Conservation (phyloP, 768 basidiomycete species). For the Boletellus sp. region DNA sequence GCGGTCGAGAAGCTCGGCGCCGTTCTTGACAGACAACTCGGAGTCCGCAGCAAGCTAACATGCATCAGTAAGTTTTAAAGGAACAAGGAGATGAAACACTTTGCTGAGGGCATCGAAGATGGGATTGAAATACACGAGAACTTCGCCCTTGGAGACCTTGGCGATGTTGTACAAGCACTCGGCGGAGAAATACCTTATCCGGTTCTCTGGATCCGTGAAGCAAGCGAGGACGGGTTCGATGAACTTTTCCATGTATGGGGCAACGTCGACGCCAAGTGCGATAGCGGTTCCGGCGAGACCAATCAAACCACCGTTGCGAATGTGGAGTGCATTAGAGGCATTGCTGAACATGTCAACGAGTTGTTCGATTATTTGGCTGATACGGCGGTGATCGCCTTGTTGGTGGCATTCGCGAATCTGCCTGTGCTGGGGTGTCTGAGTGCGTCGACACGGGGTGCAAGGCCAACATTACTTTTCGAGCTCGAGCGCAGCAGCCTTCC, state of each 20-base stretch:
- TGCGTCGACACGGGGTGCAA: not conserved
- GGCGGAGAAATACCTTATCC: conserved; percentile 95
- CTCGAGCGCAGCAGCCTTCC: conserved; percentile 92
- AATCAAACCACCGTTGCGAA: conserved; percentile 92
- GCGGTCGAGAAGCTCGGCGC: conserved; percentile 93
- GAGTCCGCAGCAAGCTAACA: conserved; percentile 90
- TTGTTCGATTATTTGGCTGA: conserved; percentile 87
- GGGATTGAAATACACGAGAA: conserved; percentile 95
- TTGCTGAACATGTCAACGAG: conserved; percentile 92
- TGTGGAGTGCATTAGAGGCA: conserved; percentile 75
- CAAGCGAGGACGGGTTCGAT: conserved; percentile 84
- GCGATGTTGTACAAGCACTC: conserved; percentile 98
- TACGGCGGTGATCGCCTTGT: conserved; percentile 76
- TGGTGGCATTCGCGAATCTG: conserved; percentile 85
- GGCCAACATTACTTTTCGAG: conserved; percentile 74
- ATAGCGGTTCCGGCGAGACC: conserved; percentile 97
- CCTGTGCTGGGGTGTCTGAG: conserved; percentile 37
- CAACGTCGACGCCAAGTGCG: conserved; percentile 88
- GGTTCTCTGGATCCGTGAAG: conserved; percentile 91
- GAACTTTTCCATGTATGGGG: conserved; percentile 93
- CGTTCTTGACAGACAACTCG: conserved; percentile 95
- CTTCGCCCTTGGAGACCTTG: conserved; percentile 95
- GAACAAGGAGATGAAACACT: conserved; percentile 42
- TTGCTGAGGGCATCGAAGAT: conserved; percentile 98
- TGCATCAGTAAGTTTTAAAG: conserved; percentile 9